Conservation (phyloP, 352 stramenopile genomes). For the Chrysophaeum taylorii region DNA sequence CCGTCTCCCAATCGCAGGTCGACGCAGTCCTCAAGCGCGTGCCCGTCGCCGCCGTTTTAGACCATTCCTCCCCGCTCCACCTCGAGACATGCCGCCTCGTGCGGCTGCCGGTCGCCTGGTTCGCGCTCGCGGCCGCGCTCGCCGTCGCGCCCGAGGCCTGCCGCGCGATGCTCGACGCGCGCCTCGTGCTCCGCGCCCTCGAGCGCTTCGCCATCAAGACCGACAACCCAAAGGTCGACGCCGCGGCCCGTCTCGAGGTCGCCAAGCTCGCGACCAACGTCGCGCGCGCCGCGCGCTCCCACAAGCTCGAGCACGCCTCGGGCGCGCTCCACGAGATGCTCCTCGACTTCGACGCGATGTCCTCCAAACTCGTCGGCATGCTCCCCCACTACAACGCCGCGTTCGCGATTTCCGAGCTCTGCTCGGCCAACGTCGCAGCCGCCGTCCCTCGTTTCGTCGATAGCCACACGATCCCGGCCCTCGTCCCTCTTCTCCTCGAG, state of each 20-base stretch:
- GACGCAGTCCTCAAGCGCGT: not conserved
- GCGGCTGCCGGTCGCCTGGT: slow-evolving; percentile 4
- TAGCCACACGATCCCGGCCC: not conserved
- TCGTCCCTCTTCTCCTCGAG: not conserved
- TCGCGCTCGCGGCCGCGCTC: not conserved
- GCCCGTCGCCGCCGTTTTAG: not conserved
- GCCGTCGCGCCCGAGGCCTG: not conserved
- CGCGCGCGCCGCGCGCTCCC: too few relatives aligned
- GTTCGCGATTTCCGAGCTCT: not conserved
- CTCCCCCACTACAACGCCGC: not conserved
- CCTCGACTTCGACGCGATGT: not conserved
- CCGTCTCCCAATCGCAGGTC: not conserved
- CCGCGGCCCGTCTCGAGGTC: not conserved
- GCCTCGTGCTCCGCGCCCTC: not conserved
- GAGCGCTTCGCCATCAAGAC: slow-evolving; percentile 4
- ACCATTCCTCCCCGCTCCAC: not conserved
- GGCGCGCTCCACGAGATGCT: not conserved
- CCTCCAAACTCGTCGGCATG: not conserved
- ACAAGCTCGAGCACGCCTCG: not conserved
- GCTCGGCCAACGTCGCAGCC: slow-evolving; percentile 2
- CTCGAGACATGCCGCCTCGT: not conserved
- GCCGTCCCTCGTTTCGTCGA: not conserved
- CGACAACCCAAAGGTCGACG: not conserved
- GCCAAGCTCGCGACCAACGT: not conserved
- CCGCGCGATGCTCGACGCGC: not conserved